phyloP scores from a whole-genome alignment of 1,284 basidiomycete genomes.

The Puccinia hordei region DNA sequence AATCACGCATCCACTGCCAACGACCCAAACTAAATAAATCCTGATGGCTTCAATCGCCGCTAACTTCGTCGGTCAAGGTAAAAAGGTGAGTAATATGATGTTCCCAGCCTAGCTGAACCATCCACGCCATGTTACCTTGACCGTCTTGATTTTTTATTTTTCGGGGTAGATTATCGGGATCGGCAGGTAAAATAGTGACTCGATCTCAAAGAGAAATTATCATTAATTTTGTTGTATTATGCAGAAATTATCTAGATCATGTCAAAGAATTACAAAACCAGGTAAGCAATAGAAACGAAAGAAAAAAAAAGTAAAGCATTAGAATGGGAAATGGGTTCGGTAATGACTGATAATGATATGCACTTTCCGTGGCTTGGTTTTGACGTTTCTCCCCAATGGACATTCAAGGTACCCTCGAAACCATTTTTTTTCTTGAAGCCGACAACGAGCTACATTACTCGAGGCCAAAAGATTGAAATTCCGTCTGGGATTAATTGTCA shows the following conservation, averaged over 20 bases:
- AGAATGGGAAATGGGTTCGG: neutral
- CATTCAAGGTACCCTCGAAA: conserved; percentile 6
- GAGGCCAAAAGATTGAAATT: conserved; percentile 33
- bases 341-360: no score
- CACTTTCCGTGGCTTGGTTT: no score
- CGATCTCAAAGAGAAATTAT: neutral
- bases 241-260: conserved; percentile 43
- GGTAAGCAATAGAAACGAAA: conserved; percentile 15
- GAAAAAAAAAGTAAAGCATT: neutral
- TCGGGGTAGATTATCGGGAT: conserved; percentile 42
- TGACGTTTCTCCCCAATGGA: no score
- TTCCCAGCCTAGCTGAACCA: neutral
- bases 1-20: neutral
- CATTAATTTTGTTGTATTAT: neutral
- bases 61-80: conserved; percentile 25
- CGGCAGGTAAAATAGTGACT: conserved; percentile 20
- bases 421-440: conserved; percentile 48
- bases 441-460: conserved; percentile 29
- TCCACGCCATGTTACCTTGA: neutral
- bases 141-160: neutral
- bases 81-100: neutral
- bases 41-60: conserved; percentile 12
- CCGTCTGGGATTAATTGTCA: conserved; percentile 38
- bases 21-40: no score
- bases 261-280: conserved; percentile 39